phyloP scores from a whole-genome alignment of 331 rosid genomes.

The Pyracantha coccinea region DNA sequence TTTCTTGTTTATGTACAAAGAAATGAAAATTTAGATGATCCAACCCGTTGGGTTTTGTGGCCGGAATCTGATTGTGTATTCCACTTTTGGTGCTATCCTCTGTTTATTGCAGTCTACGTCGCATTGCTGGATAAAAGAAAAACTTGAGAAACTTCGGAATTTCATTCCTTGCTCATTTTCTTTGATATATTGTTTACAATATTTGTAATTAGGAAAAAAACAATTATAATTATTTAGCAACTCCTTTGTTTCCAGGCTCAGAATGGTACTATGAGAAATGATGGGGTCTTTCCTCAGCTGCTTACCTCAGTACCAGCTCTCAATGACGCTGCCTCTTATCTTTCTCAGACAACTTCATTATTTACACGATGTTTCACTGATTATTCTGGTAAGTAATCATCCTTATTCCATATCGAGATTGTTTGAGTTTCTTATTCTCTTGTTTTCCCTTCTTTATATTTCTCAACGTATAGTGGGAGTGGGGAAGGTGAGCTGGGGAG shows the following conservation, averaged over 20 bases:
- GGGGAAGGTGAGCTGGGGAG: not conserved
- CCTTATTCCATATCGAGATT: not conserved
- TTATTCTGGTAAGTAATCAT: slow-evolving; percentile 51
- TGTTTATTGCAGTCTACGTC: not conserved
- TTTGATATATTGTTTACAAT: not conserved
- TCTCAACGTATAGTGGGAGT: too few relatives aligned
- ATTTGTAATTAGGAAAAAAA: too few relatives aligned
- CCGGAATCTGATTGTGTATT: not conserved
- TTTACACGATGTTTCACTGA: slow-evolving; percentile 76
- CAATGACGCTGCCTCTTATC: slow-evolving; percentile 79
- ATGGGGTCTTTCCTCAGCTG: slow-evolving; percentile 68
- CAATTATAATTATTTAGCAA: not conserved
- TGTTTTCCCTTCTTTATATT: not conserved
- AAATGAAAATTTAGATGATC: not conserved
- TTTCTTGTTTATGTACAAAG: not conserved
- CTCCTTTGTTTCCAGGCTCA: slow-evolving; percentile 23
- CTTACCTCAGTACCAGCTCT: slow-evolving; percentile 78
- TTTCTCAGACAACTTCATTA: slow-evolving; percentile 81
- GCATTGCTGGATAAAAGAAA: not conserved
- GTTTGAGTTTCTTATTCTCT: not conserved
- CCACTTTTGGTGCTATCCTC: not conserved
- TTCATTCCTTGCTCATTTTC: not conserved
- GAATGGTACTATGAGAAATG: slow-evolving; percentile 33
- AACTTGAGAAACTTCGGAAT: not conserved
- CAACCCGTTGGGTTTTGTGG: not conserved